These are phyloP conservation scores for Aschersonia sp. DNA, from an alignment of 2,329 filamentous ascomycete species.

Conservation along the genomic window DNA sequence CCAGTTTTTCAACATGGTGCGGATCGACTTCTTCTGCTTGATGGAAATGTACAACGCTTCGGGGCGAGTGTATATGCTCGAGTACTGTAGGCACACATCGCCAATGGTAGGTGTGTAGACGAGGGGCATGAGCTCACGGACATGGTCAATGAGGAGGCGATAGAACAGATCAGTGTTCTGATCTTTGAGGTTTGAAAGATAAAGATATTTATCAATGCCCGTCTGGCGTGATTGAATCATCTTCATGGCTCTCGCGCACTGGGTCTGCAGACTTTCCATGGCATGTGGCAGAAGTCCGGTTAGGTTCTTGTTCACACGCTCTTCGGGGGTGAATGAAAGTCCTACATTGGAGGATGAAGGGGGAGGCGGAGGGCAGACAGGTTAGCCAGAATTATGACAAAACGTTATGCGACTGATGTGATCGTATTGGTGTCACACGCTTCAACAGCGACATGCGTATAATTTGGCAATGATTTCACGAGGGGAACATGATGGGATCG, in stretches of 20 bases:
- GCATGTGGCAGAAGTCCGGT: slow-evolving; percentile 52
- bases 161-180: slow-evolving; percentile 74
- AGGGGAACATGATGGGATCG: not conserved
- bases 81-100: slow-evolving; percentile 93
- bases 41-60: slow-evolving; percentile 95
- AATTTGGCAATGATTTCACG: not conserved
- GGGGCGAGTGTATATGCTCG: slow-evolving; percentile 85
- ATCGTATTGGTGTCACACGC: too few relatives aligned
- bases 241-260: slow-evolving; percentile 54
- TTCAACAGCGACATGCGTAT: too few relatives aligned
- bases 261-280: slow-evolving; percentile 44
- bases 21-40: slow-evolving; percentile 82
- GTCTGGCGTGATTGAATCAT: slow-evolving; percentile 59
- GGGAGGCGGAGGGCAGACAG: too few relatives aligned
- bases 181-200: slow-evolving; percentile 61
- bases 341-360: slow-evolving; percentile 23
- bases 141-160: slow-evolving; percentile 63
- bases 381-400: too few relatives aligned
- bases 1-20: slow-evolving; percentile 86
- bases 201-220: slow-evolving; percentile 69
- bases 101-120: slow-evolving; percentile 88
- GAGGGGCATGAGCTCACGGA: slow-evolving; percentile 65
- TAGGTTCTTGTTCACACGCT: slow-evolving; percentile 49
- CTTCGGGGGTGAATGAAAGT: slow-evolving; percentile 49
- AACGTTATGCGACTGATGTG: too few relatives aligned